Conservation (phyloP, 192 early-diverging fungal genomes). For the Haplosporangium gracile region DNA sequence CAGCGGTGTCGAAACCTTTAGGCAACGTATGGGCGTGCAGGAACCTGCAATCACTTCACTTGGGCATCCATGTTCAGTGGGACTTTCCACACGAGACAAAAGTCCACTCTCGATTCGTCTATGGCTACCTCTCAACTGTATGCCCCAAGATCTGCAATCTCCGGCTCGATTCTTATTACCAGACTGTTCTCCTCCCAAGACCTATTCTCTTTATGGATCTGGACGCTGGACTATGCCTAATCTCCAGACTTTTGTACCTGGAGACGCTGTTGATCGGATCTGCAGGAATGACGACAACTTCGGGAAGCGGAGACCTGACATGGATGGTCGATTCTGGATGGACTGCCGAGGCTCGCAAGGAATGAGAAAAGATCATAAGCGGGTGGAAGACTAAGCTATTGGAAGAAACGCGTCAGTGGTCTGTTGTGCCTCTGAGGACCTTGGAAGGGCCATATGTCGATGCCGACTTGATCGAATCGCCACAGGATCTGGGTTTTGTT, state of each 20-base stretch:
- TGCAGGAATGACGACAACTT: background rate
- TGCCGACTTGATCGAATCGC: background rate
- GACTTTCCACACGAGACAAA: background rate
- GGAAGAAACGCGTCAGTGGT: background rate
- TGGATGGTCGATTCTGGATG: conserved; percentile 1
- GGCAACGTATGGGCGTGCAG: background rate
- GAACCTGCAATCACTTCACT: background rate
- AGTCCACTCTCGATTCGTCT: background rate
- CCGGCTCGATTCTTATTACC: background rate
- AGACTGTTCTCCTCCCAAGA: background rate
- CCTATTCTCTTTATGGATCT: background rate
- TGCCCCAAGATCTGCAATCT: background rate
- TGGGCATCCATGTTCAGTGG: background rate
- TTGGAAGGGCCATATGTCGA: background rate
- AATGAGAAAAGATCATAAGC: background rate
- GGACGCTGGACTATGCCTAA: background rate
- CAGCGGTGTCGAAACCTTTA: background rate
- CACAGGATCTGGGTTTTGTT: background rate
- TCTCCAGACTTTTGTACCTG: background rate
- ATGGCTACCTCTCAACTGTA: background rate
- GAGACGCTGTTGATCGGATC: background rate
- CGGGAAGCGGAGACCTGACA: background rate
- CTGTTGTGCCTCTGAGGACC: background rate
- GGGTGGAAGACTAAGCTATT: background rate
- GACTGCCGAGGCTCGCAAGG: background rate